A percentile compares a stretch with the other conserved stretches of the same genome.
Evolutionary conservation across 2,329 filamentous ascomycete genomes (phyloP).

Genomic region (Tolypocladium guangdongense): DNA sequence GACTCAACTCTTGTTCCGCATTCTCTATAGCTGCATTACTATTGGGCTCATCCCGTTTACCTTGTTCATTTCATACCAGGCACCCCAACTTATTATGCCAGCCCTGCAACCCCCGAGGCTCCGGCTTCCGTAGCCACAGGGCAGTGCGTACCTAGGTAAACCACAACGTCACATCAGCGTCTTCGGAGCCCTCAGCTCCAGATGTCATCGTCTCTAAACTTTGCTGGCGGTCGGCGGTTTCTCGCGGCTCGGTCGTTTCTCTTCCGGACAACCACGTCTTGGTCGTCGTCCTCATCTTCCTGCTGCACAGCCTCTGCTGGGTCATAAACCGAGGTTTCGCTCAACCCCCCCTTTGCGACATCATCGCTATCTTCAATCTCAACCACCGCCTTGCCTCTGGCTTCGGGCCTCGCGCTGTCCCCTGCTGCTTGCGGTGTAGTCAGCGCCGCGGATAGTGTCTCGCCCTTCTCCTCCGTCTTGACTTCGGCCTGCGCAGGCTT

Average conservation of each 20-base stretch:
- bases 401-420: background rate
- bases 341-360: background rate
- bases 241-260: constrained; percentile 15
- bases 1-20: background rate
- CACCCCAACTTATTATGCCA: background rate
- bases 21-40: background rate
- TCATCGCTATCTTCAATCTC: constrained; percentile 20
- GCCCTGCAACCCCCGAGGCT: background rate
- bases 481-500: constrained; percentile 2
- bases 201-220: constrained; percentile 23
- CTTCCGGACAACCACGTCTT: constrained; percentile 18
- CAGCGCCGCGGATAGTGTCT: background rate
- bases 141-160: too few species aligned
- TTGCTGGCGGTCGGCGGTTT: constrained; percentile 22
- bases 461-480: background rate
- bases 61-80: background rate
- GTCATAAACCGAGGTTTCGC: background rate
- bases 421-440: constrained; percentile 1
- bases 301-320: background rate
- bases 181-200: constrained; percentile 3
- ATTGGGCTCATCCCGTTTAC: background rate
- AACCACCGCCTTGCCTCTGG: constrained; percentile 5
- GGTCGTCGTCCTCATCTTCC: constrained; percentile 16
- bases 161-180: too few species aligned
- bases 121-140: background rate